Evolutionary conservation across 1,284 basidiomycete species (phyloP), one percentile per base, ranked within the genome.

Genomic region (Ceratobasidium sp.): DNA sequence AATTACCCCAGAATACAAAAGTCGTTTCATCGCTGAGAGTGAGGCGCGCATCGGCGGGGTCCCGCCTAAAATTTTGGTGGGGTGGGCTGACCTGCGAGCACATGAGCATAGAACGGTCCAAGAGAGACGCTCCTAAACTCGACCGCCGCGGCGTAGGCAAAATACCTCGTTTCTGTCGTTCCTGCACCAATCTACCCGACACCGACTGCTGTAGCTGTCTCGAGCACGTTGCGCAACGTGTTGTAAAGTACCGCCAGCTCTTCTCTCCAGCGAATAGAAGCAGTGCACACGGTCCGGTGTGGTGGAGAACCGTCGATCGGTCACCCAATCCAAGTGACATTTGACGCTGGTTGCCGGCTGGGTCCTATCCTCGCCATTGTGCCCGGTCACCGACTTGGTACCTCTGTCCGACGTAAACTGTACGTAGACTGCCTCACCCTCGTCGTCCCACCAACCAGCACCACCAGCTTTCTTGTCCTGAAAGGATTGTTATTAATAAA

Each of bases 131-230:
- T 28, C 61, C 43, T 49, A 26, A 8, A 26, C 46, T 32, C 46
- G 61, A 63, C 61, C 61, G 46, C 41, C 41, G 44, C 58, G 28
- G 41, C 9, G 49, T 23, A n/a, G n/a, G n/a, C n/a, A n/a, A n/a
- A n/a, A n/a, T n/a, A n/a, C n/a, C n/a, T n/a, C n/a, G n/a, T n/a
- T n/a, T n/a, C n/a, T n/a, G n/a, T n/a, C n/a, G n/a, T n/a, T n/a
- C n/a, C 49, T 52, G 13, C 23, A 11, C 8, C 49, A 44, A 18
- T 23, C 11, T 8, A 52, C 21, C 23, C 23, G 49, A 52, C 11
- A 9, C 18, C 8, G 18, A 50, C 47, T 6, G 26, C 21, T 49
- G n/a, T 49, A n/a, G 18, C 18, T 30, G n/a, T 16, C 21, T 26
- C 14, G 55, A 32, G 28, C 30, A 58, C 32, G 38, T 58, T 41